Percentiles rank a stretch among this genome's conserved stretches.
phyloP scores from a whole-genome alignment of 2,329 filamentous ascomycete species.

The Daldinia sp. region DNA sequence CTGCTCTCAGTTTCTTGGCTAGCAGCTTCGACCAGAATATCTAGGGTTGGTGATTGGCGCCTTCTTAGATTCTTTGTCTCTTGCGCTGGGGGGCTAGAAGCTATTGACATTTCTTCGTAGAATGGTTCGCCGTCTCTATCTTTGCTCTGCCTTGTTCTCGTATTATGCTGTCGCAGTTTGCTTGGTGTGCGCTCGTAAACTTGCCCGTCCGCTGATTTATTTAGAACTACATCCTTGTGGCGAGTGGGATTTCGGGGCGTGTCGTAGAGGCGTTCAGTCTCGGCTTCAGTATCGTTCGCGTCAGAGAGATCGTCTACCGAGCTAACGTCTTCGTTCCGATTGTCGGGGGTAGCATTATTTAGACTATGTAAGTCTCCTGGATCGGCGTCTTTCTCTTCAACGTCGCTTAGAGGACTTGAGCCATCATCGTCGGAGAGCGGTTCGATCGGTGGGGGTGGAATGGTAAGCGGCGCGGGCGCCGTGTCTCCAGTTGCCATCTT shows the following conservation, averaged over 20 bases:
- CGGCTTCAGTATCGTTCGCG: conserved; percentile 81
- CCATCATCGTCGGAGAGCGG: conserved; percentile 70
- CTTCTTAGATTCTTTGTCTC: conserved; percentile 43
- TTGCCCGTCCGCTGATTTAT: conserved; percentile 65
- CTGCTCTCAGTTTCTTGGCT: conserved; percentile 51
- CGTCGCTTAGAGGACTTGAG: conserved; percentile 93
- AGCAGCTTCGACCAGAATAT: conserved; percentile 51
- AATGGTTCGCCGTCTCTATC: conserved; percentile 55
- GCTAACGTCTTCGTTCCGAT: conserved; percentile 46
- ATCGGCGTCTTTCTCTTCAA: conserved; percentile 82
- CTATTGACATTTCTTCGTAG: conserved; percentile 52
- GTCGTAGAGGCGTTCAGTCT: conserved; percentile 91
- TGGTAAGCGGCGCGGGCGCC: conserved; percentile 63
- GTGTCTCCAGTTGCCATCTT: conserved; percentile 65
- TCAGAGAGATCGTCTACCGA: conserved; percentile 70
- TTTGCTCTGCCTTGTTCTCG: conserved; percentile 49
- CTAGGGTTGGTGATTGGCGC: conserved; percentile 49
- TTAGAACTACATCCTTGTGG: conserved; percentile 71
- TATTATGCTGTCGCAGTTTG: conserved; percentile 70
- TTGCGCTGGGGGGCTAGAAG: conserved; percentile 51
- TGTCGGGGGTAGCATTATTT: conserved; percentile 47
- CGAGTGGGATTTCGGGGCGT: conserved; percentile 77
- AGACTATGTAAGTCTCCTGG: conserved; percentile 70
- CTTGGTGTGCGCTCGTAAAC: conserved; percentile 77
- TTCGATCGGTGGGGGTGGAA: conserved; percentile 61